Conservation (phyloP, 768 basidiomycete species). For the Rhizopogon rudus region DNA sequence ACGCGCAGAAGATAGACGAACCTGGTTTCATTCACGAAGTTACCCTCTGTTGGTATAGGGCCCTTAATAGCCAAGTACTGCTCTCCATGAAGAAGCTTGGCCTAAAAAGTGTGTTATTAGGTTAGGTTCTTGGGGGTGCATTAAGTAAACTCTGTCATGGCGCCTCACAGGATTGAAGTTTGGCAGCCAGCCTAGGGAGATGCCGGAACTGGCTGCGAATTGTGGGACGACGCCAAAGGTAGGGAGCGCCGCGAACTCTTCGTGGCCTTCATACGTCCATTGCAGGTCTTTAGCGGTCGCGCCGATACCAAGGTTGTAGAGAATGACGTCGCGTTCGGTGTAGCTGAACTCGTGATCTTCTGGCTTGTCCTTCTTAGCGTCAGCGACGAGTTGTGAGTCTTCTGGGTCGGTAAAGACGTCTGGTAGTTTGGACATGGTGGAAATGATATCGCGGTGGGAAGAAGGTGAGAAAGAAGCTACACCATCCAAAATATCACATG, state of each 20-base stretch:
- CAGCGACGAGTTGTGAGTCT: slow-evolving; percentile 75
- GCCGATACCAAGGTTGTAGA: slow-evolving; percentile 94
- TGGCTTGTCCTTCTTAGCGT: slow-evolving; percentile 64
- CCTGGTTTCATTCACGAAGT: slow-evolving; percentile 72
- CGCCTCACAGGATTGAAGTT: slow-evolving; percentile 86
- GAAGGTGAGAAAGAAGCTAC: background rate
- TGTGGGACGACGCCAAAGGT: slow-evolving; percentile 97
- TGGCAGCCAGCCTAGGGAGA: slow-evolving; percentile 84
- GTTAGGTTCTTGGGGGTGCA: background rate
- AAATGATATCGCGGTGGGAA: background rate
- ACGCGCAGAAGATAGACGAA: slow-evolving; percentile 22
- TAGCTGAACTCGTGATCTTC: slow-evolving; percentile 65
- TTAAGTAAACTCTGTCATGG: background rate
- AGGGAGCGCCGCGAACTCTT: slow-evolving; percentile 80
- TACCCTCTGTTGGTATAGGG: slow-evolving; percentile 81
- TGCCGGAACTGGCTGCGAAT: slow-evolving; percentile 62
- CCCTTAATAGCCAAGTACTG: slow-evolving; percentile 88
- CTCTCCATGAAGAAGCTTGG: slow-evolving; percentile 96
- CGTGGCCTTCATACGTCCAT: slow-evolving; percentile 88
- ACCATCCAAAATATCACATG: too few relatives aligned
- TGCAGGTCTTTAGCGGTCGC: slow-evolving; percentile 90
- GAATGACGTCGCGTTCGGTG: slow-evolving; percentile 85
- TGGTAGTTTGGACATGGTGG: slow-evolving; percentile 34
- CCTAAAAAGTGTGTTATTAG: slow-evolving; percentile 36
- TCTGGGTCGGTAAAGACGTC: slow-evolving; percentile 67